A percentile compares a stretch with the other conserved stretches of the same genome.
Evolutionary conservation across 495 filamentous ascomycete genomes (phyloP).

Genomic region (Penicillium atrosanguineum): DNA sequence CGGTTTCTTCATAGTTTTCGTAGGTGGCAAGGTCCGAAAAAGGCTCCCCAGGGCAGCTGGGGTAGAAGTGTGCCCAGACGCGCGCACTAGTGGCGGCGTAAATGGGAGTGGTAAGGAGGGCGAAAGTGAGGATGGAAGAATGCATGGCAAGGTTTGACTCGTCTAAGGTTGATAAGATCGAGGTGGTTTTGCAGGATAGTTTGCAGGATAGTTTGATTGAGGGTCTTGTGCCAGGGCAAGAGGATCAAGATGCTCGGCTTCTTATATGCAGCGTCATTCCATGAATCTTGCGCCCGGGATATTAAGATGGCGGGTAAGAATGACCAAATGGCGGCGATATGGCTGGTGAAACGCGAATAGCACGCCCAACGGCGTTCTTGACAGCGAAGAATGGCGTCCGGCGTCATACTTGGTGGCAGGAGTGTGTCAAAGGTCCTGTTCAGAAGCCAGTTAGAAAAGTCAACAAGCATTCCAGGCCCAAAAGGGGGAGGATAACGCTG

Average conservation of each 20-base stretch:
- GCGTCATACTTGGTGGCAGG: slow-evolving; percentile 27
- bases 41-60: slow-evolving; percentile 29
- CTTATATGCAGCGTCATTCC: slow-evolving; percentile 21
- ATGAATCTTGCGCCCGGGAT: slow-evolving; percentile 2
- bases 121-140: slow-evolving; percentile 23
- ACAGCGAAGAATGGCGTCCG: slow-evolving; percentile 2
- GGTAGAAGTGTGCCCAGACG: slow-evolving; percentile 39
- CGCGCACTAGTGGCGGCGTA: slow-evolving; percentile 26
- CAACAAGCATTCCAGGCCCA: slow-evolving; percentile 22
- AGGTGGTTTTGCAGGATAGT: neutral
- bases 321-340: slow-evolving; percentile 16
- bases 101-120: slow-evolving; percentile 25
- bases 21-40: slow-evolving; percentile 25
- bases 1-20: slow-evolving; percentile 28
- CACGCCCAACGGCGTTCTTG: neutral
- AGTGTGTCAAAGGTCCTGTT: slow-evolving; percentile 2
- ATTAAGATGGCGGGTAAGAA: slow-evolving; percentile 27
- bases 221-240: neutral
- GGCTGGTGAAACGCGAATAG: slow-evolving; percentile 15
- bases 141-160: slow-evolving; percentile 12
- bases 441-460: slow-evolving; percentile 4
- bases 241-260: neutral
- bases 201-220: neutral
- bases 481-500: slow-evolving; percentile 4
- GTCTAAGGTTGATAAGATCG: neutral